Evolutionary conservation across 78 protist genomes (phyloP).

Genomic region (Reticulomyxa filosa): DNA sequence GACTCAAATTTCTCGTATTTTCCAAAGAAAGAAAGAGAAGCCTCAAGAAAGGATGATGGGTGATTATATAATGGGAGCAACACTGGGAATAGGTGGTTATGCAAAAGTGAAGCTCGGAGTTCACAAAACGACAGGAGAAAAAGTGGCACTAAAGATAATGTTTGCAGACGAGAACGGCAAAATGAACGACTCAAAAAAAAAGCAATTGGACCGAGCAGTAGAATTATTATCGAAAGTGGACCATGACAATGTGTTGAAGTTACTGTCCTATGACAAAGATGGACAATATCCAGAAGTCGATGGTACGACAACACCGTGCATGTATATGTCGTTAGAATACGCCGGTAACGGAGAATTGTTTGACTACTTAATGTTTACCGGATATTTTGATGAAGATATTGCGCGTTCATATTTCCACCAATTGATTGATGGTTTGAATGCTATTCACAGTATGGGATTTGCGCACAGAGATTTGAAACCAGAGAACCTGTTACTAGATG

Average conservation of each 20-base stretch:
- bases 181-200: neutral
- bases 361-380: neutral
- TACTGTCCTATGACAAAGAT: neutral
- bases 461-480: conserved; percentile 11
- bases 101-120: neutral
- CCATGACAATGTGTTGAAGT: neutral
- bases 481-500: conserved; percentile 6
- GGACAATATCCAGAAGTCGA: neutral
- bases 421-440: neutral
- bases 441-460: neutral
- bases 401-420: conserved; percentile 1
- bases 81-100: neutral
- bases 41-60: too few relatives aligned
- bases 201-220: neutral
- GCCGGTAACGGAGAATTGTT: neutral
- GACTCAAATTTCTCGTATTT: too few relatives aligned
- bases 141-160: neutral
- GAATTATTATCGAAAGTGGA: neutral
- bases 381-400: neutral
- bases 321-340: neutral
- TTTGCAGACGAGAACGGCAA: neutral
- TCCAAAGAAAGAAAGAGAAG: too few relatives aligned
- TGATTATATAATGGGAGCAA: neutral
- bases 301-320: neutral
- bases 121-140: neutral